Evolutionary conservation across 495 filamentous ascomycete species (phyloP), one percentile per base, ranked within the genome.

Genomic region (Penicillium waksmanii): DNA sequence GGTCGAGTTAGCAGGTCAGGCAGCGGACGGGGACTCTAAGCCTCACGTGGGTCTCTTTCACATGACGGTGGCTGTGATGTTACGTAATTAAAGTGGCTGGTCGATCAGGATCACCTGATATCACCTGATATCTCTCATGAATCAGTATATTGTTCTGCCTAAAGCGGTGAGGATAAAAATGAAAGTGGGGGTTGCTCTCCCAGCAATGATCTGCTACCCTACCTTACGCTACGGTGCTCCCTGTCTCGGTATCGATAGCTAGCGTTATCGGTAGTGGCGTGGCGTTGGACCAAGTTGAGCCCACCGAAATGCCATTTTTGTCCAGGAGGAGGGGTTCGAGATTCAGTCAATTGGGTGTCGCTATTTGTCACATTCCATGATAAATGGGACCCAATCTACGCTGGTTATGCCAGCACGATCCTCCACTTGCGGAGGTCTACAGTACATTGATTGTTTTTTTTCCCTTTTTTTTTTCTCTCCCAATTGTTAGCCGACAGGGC

Each of bases 351-450:
- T 71, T 71, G 58, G 53, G 58, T 66, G 58, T 58, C 56, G 44
- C 31, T 61, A 71, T 71, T 71, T 71, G 68, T 71, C 68, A 71
- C 66, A 23, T 62, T 63, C 50, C 59, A 40, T 43, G 63, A 64
- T 68, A 62, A 59, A 61, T 51, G 57, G 66, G 57, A 59, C 65
- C 58, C 56, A 71, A 65, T 71, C 36, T 71, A 71, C 68, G 61
- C 57, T 55, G 66, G 50, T 60, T 31, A 64, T 36, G 21, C 54
- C 59, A 68, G 68, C 63, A 71, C 68, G 63, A 57, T 50, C 59
- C 42, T 64, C 57, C 48, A 48, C 35, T 49, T n/a, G 38, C 33
- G 36, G 43, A 40, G 49, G 51, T 44, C 19, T 44, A 11, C 46
- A 48, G 21, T 44, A 11, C 46, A 48, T 48, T 31, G 55, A 57